These are phyloP conservation scores for Mycena sanguinolenta DNA, from an alignment of 768 basidiomycete species.

Conservation along the genomic window DNA sequence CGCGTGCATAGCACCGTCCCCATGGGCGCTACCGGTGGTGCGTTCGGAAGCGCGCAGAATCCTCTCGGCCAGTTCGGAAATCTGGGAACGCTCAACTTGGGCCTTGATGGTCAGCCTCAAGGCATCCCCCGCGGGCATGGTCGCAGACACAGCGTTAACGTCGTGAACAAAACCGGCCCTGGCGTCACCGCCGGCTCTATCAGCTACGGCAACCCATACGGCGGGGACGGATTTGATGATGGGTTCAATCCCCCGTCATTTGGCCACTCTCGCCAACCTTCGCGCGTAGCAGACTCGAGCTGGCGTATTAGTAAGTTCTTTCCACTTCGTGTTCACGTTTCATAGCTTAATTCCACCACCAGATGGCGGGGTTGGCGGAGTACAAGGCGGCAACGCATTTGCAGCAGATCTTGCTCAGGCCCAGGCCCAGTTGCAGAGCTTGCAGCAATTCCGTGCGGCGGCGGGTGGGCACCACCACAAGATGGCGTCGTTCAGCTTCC, in stretches of 20 bases:
- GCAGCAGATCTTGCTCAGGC: conserved; percentile 94
- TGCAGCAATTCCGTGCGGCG: conserved; percentile 97
- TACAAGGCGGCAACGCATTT: conserved; percentile 73
- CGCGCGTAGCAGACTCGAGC: conserved; percentile 79
- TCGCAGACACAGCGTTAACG: conserved; percentile 91
- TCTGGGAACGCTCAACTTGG: conserved; percentile 64
- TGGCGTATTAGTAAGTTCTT: conserved; percentile 84
- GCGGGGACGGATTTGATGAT: conserved; percentile 81
- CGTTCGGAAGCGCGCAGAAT: conserved; percentile 61
- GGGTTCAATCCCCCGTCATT: conserved; percentile 74
- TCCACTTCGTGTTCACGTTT: conserved; percentile 7
- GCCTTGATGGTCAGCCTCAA: conserved; percentile 74
- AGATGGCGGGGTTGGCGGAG: conserved; percentile 84
- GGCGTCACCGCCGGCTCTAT: conserved; percentile 63
- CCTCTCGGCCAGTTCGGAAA: conserved; percentile 80
- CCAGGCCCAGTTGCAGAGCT: conserved; percentile 94
- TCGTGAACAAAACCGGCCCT: conserved; percentile 79
- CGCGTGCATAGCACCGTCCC: conserved; percentile 91
- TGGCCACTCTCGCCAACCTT: conserved; percentile 79
- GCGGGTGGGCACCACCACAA: conserved; percentile 95
- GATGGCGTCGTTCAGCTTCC: conserved; percentile 98
- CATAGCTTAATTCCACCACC: conserved; percentile 33
- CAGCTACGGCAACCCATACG: conserved; percentile 61
- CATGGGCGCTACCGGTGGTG: conserved; percentile 58
- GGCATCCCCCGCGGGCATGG: conserved; percentile 88